Evolutionary conservation across 1,284 basidiomycete genomes (phyloP), one percentile per base, ranked within the genome.

Genomic region (Tilletia caries): DNA sequence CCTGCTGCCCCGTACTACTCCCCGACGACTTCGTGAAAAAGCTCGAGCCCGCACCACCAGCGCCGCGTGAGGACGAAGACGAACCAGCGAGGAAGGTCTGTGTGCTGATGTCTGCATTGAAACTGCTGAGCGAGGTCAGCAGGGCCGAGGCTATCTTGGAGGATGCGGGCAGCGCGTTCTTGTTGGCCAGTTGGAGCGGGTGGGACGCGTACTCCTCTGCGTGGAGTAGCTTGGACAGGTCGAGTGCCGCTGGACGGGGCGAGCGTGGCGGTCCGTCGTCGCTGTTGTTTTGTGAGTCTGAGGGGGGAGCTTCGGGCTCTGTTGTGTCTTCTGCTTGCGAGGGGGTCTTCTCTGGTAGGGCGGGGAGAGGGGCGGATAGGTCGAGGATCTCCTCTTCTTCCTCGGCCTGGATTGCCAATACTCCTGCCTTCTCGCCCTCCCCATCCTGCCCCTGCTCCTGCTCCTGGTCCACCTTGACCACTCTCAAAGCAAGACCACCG

Each of bases 371-470:
- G 37, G n/a, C 29, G 52, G 52, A 54, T 2, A 62, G 58, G 58
- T 62, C 58, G 8, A 62, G 58, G 25, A 62, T 34, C 29, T 62
- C 58, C 18, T 62, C 58, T 23, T 62, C 29, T 12, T 37, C 58
- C 33, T 62, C 58, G 20, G 15, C 20, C 8, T 4, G 3, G 6
- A 6, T 25, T 18, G 5, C 20, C 46, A 25, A 4, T n/a, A 6
- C 46, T 25, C 46, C 46, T 34, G 3, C 52, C 29, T 32, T 23
- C 23, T 58, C 27, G 23, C 12, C n/a, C 3, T 29, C 29, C 52
- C 32, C 58, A 5, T 8, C 58, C 32, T 12, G 27, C 32, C 15
- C 20, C 27, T 62, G 2, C 8, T 37, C 32, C 29, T 37, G 8
- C 27, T 20, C 12, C 13, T 33, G 29, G 13, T 62, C 58, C 2